Evolutionary conservation across 805 yeast genomes (phyloP).

Genomic region (Teunomyces cretensis): DNA sequence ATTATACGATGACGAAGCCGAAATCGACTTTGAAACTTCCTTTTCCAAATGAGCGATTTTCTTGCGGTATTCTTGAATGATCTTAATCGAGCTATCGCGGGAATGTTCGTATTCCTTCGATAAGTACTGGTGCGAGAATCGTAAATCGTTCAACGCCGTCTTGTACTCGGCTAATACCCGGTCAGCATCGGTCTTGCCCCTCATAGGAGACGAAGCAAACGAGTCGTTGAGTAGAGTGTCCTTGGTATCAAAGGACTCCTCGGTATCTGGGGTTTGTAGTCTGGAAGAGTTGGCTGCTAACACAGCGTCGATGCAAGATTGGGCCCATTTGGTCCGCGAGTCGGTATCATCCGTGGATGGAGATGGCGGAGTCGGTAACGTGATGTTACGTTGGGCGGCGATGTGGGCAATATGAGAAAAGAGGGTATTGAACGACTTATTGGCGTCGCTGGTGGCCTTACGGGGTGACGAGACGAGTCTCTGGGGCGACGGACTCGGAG

Average conservation of each 20-base stretch:
- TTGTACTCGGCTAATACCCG: slow-evolving; percentile 37
- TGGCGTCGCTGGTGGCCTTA: slow-evolving; percentile 3
- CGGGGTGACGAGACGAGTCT: slow-evolving; percentile 4
- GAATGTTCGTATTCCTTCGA: slow-evolving; percentile 69
- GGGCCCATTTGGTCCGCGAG: slow-evolving; percentile 35
- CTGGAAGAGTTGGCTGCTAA: slow-evolving; percentile 4
- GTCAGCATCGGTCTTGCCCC: slow-evolving; percentile 9
- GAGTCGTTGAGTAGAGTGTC: slow-evolving; percentile 24
- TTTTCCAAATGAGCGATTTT: slow-evolving; percentile 53
- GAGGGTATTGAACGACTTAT: slow-evolving; percentile 40
- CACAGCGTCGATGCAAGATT: slow-evolving; percentile 39
- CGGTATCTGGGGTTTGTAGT: not conserved
- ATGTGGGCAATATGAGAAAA: slow-evolving; percentile 48
- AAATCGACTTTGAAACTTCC: slow-evolving; percentile 33
- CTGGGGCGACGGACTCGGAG: slow-evolving; percentile 11
- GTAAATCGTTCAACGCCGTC: slow-evolving; percentile 66
- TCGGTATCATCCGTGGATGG: slow-evolving; percentile 21
- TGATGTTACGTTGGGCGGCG: slow-evolving; percentile 43
- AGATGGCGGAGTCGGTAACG: slow-evolving; percentile 35
- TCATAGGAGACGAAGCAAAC: not conserved
- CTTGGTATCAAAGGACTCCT: not conserved
- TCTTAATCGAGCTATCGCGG: slow-evolving; percentile 51
- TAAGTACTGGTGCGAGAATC: slow-evolving; percentile 68
- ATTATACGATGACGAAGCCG: not conserved
- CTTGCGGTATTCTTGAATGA: slow-evolving; percentile 53